Conservation (phyloP, 306 rosid species). For the Hylodesmum podocarpum region DNA sequence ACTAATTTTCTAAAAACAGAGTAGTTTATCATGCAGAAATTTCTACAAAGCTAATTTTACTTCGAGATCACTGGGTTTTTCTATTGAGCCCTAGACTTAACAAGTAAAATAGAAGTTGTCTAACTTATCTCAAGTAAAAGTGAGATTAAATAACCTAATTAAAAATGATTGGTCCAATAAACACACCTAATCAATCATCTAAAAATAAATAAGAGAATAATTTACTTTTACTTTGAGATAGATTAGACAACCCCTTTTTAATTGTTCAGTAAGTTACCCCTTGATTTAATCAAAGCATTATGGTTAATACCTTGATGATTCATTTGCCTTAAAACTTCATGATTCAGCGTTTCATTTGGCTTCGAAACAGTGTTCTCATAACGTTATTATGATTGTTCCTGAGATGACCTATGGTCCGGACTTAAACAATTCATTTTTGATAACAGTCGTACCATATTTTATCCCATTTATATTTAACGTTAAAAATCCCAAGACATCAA, state of each 20-base stretch:
- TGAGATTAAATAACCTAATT: too few species aligned
- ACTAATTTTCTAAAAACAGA: neutral
- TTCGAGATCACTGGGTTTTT: too few species aligned
- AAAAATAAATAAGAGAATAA: too few species aligned
- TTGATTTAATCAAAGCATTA: neutral
- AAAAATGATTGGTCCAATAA: too few species aligned
- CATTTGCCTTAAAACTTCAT: neutral
- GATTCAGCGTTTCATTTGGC: neutral
- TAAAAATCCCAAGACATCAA: neutral
- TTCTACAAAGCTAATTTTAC: too few species aligned
- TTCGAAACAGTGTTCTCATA: neutral
- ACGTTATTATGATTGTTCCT: neutral
- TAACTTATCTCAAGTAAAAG: too few species aligned
- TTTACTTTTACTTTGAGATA: too few species aligned
- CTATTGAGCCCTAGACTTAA: too few species aligned
- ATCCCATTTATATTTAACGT: neutral
- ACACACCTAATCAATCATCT: too few species aligned
- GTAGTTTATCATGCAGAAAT: neutral
- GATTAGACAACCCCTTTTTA: neutral
- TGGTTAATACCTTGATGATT: neutral
- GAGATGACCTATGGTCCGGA: neutral
- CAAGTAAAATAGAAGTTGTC: too few species aligned
- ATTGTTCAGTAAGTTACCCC: neutral
- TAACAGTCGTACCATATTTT: neutral
- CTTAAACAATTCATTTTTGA: neutral